phyloP scores from a whole-genome alignment of 805 yeast genomes.

The Nakazawaea siamensis region DNA sequence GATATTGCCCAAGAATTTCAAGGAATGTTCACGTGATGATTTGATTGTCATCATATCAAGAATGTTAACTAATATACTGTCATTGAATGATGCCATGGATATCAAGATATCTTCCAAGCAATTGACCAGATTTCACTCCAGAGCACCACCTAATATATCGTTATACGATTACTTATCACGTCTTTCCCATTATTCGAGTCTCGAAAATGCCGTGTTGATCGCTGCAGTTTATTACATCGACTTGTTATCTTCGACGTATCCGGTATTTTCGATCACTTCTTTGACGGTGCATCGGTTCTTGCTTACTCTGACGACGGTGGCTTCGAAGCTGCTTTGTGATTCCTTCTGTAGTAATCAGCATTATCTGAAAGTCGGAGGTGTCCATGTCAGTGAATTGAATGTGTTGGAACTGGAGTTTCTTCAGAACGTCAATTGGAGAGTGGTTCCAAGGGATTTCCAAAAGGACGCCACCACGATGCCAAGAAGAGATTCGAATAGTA shows the following conservation, averaged over 20 bases:
- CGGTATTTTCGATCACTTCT: constrained; percentile 77
- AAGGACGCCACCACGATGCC: constrained; percentile 14
- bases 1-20: constrained; percentile 43
- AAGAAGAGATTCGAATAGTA: constrained; percentile 10
- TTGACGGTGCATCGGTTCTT: constrained; percentile 90
- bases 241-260: constrained; percentile 66
- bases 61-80: constrained; percentile 70
- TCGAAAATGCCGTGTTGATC: constrained; percentile 76
- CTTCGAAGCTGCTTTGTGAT: constrained; percentile 87
- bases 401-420: constrained; percentile 84
- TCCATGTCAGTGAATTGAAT: constrained; percentile 74
- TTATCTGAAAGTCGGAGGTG: constrained; percentile 95
- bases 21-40: constrained; percentile 62
- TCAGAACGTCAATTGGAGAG: constrained; percentile 68
- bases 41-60: constrained; percentile 65
- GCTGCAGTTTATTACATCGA: constrained; percentile 89
- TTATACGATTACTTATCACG: constrained; percentile 70
- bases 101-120: constrained; percentile 27
- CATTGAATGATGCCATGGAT: constrained; percentile 50
- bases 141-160: constrained; percentile 86
- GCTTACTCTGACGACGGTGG: constrained; percentile 84
- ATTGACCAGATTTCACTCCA: constrained; percentile 86
- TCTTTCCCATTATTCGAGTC: constrained; percentile 72
- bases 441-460: constrained; percentile 48
- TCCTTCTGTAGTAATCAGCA: constrained; percentile 86